Evolutionary conservation across 139 green algal species (phyloP), one percentile per base, ranked within the genome.

Genomic region (Pleodorina starrii): DNA sequence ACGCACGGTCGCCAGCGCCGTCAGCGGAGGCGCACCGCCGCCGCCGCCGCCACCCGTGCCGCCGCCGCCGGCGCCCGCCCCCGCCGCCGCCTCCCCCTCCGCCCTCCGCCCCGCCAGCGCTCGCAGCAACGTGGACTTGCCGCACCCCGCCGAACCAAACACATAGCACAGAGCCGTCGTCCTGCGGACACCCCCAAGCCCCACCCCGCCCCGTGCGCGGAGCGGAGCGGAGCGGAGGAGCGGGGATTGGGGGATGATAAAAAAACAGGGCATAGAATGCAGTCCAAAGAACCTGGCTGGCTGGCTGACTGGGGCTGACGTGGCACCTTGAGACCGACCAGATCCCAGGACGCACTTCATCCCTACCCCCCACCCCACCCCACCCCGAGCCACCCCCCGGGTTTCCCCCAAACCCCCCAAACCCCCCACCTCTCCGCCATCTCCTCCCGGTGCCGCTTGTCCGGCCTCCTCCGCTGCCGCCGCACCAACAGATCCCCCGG

Each of bases 111-210:
- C 91, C 12, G 95, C 91, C 25, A 96, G 83, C 29, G 93, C 95
- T 9, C 92, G 84, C 85, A 97, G 69, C 29, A 96, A 73, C 3
- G 92, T 87, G 32, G 77, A 92, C 59, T 95, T 94, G 73, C 96
- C 94, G 40, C 90, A 50, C 11, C 92, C 93, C 5, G 74, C 86
- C 1, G 84, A 36, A 23, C 90, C 92, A 87, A 96, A 95, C 48
- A 96, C 87, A 43, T 85, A 90, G 72, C 91, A 94, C 32, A 91
- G 90, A n/a, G 89, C 69, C 74, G 91, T 83, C 48, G 74, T 90
- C 46, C 90, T 91, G 83, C 68, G 57, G 14, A 16, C 5, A n/a
- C 5, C 10, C n/a, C n/a, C n/a, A n/a, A n/a, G n/a, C n/a, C n/a
- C n/a, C n/a, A n/a, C n/a, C n/a, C n/a, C n/a, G n/a, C n/a, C n/a